Percentiles rank a stretch among this genome's conserved stretches.
phyloP scores from a whole-genome alignment of 192 early-diverging fungal species.

The Phlyctochytrium arcticum region DNA sequence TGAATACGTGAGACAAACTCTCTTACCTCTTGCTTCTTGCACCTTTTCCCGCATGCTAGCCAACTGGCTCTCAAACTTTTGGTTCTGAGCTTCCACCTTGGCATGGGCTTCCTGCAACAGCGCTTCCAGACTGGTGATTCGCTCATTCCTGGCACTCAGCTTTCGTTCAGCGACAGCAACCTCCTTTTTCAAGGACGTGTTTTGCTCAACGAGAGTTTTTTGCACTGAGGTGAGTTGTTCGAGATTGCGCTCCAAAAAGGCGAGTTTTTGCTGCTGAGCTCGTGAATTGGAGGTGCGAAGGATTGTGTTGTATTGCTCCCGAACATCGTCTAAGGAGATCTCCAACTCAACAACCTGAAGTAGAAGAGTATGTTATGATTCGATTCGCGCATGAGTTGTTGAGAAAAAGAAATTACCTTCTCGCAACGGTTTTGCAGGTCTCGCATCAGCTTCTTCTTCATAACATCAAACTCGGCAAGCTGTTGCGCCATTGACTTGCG shows the following conservation, averaged over 20 bases:
- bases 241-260: conserved; percentile 94
- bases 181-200: conserved; percentile 94
- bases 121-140: conserved; percentile 84
- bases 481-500: conserved; percentile 74
- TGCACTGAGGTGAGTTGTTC: conserved; percentile 95
- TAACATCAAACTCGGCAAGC: conserved; percentile 91
- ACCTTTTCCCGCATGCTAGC: conserved; percentile 71
- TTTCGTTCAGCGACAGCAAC: conserved; percentile 85
- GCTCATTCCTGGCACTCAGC: conserved; percentile 86
- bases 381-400: background rate
- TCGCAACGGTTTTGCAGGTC: conserved; percentile 98
- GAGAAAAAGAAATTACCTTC: too few species aligned
- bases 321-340: conserved; percentile 91
- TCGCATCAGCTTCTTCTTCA: conserved; percentile 98
- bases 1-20: background rate
- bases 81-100: conserved; percentile 66
- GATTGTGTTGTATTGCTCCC: conserved; percentile 90
- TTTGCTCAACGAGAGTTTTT: conserved; percentile 94
- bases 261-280: conserved; percentile 94
- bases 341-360: conserved; percentile 80
- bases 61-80: conserved; percentile 80
- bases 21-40: conserved; percentile 72
- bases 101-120: conserved; percentile 80
- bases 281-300: conserved; percentile 77
- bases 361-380: background rate